Percentiles rank a stretch among this genome's conserved stretches.
Evolutionary conservation across 371 early-diverging fungal genomes (phyloP).

Genomic region (Choanephora cucurbitarum): DNA sequence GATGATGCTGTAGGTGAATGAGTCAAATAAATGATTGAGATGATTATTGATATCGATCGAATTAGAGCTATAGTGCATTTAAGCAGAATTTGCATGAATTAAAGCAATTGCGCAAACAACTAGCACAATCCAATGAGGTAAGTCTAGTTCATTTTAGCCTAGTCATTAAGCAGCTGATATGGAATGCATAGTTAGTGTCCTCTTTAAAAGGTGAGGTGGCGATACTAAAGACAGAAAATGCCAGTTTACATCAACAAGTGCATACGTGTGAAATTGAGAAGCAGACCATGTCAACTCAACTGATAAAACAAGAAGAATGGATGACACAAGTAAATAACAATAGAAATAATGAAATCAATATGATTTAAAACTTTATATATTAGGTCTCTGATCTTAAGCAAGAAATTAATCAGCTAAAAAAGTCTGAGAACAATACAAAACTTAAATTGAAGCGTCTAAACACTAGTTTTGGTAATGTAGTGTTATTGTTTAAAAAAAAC

Average conservation of each 20-base stretch:
- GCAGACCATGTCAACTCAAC: background rate
- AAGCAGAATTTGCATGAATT: slow-evolving; percentile 17
- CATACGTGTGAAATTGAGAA: background rate
- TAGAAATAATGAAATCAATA: background rate
- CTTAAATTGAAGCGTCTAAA: slow-evolving; percentile 15
- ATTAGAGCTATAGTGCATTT: slow-evolving; percentile 8
- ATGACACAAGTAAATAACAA: slow-evolving; percentile 41
- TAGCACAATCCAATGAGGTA: slow-evolving; percentile 15
- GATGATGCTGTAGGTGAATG: background rate
- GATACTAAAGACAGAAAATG: slow-evolving; percentile 3
- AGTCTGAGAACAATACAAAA: slow-evolving; percentile 13
- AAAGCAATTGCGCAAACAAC: slow-evolving; percentile 15
- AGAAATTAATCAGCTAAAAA: slow-evolving; percentile 12
- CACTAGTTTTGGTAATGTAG: slow-evolving; percentile 17
- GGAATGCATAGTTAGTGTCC: slow-evolving; percentile 6
- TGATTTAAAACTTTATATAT: background rate
- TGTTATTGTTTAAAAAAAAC: background rate
- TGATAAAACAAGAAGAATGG: slow-evolving; percentile 19
- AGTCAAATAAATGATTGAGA: too few relatives aligned
- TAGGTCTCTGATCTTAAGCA: slow-evolving; percentile 20
- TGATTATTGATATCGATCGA: background rate
- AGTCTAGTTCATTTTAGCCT: background rate
- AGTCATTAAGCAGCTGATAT: too few relatives aligned
- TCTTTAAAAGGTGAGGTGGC: slow-evolving; percentile 7
- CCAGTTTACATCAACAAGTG: background rate